Base-by-base conservation (phyloP, 2,329 filamentous ascomycete genomes). In the Ophiostoma pallidulum region DNA sequence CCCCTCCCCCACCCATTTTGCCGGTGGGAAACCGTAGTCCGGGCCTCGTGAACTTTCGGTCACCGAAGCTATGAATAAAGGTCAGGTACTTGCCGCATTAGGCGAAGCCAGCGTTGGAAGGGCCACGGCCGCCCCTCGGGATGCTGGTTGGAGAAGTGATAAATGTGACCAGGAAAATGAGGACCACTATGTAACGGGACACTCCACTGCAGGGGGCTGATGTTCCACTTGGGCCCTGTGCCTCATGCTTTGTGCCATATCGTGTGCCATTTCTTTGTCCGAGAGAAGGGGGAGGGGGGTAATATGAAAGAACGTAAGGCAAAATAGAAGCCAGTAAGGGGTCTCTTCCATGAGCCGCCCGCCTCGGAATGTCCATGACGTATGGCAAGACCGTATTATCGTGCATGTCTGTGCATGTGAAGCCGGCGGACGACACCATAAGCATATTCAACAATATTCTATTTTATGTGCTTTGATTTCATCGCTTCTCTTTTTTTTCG, bases 21-120 rank as follows among this genome's bases (percentile, higher is more conserved):
- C 56, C 58, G 57, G 54, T 56, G 53, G 53, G 48, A 55, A 56
- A 56, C 57, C 56, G 54, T 47, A 49, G 63, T 62, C 66, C 65
- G 66, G 64, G 53, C 56, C 38, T 58, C 61, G 57, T 59, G 62
- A 56, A 52, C 56, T 29, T 58, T 70, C 68, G 68, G 68, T 66
- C 57, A 68, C 68, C 68, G 68, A 70, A 68, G 60, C 57, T 61
- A 60, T 63, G 59, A 59, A 52, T 54, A 58, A 64, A 62, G 58
- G 60, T 59, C 61, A 60, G 59, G 54, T 60, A 56, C 56, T 61
- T 65, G 58, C 64, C 62, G 58, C 53, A 63, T 64, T 60, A 54
- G 62, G 62, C 41, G 37, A 51, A 38, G 32, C 36, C 41, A 43
- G 40, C 20, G 36, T 46, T 47, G 38, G 12, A 37, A 24, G 45